phyloP scores from a whole-genome alignment of 2,329 filamentous ascomycete species.

The Pseudodiploospora longispora region DNA sequence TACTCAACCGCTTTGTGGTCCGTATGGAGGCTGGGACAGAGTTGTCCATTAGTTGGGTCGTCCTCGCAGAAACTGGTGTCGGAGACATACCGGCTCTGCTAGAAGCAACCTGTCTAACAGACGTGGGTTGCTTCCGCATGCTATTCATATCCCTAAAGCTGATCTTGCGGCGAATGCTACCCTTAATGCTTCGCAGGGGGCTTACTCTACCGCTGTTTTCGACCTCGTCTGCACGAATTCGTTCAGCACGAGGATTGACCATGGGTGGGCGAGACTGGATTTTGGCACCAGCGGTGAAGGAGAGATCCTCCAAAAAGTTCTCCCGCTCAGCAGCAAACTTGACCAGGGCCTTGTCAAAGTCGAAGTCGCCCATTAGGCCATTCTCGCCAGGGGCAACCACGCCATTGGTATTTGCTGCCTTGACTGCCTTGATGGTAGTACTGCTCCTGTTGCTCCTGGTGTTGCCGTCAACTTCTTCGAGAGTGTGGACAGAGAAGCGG shows the following conservation, averaged over 20 bases:
- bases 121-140: slow-evolving; percentile 74
- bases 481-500: slow-evolving; percentile 44
- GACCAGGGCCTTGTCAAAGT: slow-evolving; percentile 86
- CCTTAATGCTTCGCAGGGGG: slow-evolving; percentile 56
- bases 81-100: slow-evolving; percentile 34
- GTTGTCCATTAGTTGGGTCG: not conserved
- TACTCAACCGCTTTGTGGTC: slow-evolving; percentile 82
- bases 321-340: slow-evolving; percentile 97
- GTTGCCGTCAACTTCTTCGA: slow-evolving; percentile 51
- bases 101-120: slow-evolving; percentile 59
- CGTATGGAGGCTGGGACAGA: slow-evolving; percentile 50
- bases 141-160: slow-evolving; percentile 95
- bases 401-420: slow-evolving; percentile 19
- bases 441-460: slow-evolving; percentile 59
- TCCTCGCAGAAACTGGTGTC: not conserved
- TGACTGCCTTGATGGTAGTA: slow-evolving; percentile 49
- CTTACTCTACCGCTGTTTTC: slow-evolving; percentile 44
- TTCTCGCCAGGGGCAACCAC: slow-evolving; percentile 17
- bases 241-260: slow-evolving; percentile 72
- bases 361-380: slow-evolving; percentile 56
- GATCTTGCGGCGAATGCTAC: slow-evolving; percentile 85
- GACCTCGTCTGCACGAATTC: slow-evolving; percentile 68
- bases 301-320: slow-evolving; percentile 85
- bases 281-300: slow-evolving; percentile 77
- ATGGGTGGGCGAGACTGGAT: slow-evolving; percentile 61